A percentile compares a stretch with the other conserved stretches of the same genome.
These are phyloP conservation scores for Didymella lethalis DNA, from an alignment of 2,329 filamentous ascomycete genomes.

Conservation along the genomic window DNA sequence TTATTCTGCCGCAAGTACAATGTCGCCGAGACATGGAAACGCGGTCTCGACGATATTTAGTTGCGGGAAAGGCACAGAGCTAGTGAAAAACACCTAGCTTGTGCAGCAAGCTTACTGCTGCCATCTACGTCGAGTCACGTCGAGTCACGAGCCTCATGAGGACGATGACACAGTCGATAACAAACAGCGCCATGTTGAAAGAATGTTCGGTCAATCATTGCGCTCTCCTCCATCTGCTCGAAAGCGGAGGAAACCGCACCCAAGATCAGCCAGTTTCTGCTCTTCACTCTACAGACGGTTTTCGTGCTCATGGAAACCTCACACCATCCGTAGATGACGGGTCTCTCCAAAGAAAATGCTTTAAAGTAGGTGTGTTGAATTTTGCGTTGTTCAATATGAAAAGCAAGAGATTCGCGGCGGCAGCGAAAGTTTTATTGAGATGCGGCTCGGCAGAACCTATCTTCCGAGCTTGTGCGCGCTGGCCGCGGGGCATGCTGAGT, in stretches of 20 bases:
- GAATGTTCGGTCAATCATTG: constrained; percentile 66
- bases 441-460: constrained; percentile 1
- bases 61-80: constrained; percentile 11
- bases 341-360: constrained; percentile 64
- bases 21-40: constrained; percentile 24
- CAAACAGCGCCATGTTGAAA: constrained; percentile 9
- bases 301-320: constrained; percentile 63
- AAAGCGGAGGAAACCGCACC: constrained; percentile 63
- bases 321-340: constrained; percentile 48
- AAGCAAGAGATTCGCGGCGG: constrained; percentile 45
- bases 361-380: constrained; percentile 50
- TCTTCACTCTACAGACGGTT: constrained; percentile 67
- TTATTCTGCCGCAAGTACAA: constrained; percentile 25
- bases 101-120: constrained; percentile 3
- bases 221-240: constrained; percentile 60
- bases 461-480: constrained; percentile 20
- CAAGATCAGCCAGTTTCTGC: constrained; percentile 61
- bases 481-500: constrained; percentile 44
- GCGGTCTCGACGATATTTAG: constrained; percentile 26
- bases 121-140: constrained; percentile 22
- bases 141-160: constrained; percentile 1
- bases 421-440: constrained; percentile 38
- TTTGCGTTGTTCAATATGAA: constrained; percentile 65
- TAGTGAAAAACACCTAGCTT: constrained; percentile 1
- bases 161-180: constrained; percentile 19